Base-by-base conservation (phyloP, 1,284 basidiomycete species). In the Fistulinella cinereoalba region DNA sequence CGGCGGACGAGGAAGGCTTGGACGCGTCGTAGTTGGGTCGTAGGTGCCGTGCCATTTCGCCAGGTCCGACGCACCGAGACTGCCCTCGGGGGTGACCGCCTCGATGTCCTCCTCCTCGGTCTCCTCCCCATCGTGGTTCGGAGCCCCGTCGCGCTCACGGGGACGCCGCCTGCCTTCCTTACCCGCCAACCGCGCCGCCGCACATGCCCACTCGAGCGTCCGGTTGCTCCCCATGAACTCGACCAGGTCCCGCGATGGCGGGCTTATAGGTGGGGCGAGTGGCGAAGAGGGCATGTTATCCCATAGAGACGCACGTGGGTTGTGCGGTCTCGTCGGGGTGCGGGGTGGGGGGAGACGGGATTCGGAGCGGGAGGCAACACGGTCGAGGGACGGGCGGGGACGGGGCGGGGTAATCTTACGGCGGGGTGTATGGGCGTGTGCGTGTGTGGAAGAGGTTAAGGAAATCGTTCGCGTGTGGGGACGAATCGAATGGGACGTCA, bases 141-240 rank as follows among this genome's bases (percentile, higher is more conserved):
- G 25, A 12, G 34, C 44, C 9, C 32, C 43, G 16, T 45, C 44
- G 1, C 24, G 13, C 4, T 27, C 16, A 8, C 7, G 13, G 2
- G 46, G 33, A 15, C 19, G 41, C 25, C 23, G 45, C 2, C 52
- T 31, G 64, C 49, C 49, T 23, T 52, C 53, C 39, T 51, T 57
- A 9, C 48, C 65, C 6, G 64, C 64, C 8, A 73, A 42, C 24
- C 72, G 57, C 28, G 81, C 80, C 9, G 77, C 74, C 0, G 81
- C 85, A 61, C 85, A 87, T 4, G 85, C 85, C 80, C 83, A 88
- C 60, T 87, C 85, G 21, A 87, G 72, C 28, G 81, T 84, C 29
- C 74, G 72, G 65, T 51, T 70, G 65, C 64, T 44, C 64, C 66
- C 54, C 69, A 75, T 42, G 49, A 80, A 82, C 36, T 80, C 79